These are phyloP conservation scores for Orychophragmus violaceus DNA, from an alignment of 345 rosid genomes.

Conservation along the genomic window DNA sequence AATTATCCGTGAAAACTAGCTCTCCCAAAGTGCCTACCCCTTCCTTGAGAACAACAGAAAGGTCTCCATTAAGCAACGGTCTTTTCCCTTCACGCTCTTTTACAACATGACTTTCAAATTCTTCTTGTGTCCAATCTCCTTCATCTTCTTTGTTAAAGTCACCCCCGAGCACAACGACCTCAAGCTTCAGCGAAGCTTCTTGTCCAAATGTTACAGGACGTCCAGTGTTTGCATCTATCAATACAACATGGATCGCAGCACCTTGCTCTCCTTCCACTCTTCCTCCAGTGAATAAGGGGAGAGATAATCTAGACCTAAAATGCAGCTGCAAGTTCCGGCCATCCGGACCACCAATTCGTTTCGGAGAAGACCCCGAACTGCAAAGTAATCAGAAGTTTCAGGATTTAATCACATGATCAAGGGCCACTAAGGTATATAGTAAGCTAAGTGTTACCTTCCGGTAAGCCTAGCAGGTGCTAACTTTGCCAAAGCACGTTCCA, in stretches of 20 bases:
- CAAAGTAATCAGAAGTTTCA: background rate
- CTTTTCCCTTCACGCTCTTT: slow-evolving; percentile 94
- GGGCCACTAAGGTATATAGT: background rate
- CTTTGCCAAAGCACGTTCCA: slow-evolving; percentile 92
- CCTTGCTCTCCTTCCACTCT: slow-evolving; percentile 99
- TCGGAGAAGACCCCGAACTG: slow-evolving; percentile 55
- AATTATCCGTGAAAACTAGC: slow-evolving; percentile 76
- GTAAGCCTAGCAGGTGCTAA: slow-evolving; percentile 60
- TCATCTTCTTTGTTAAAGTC: slow-evolving; percentile 83
- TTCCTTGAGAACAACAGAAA: slow-evolving; percentile 76
- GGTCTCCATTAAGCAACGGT: slow-evolving; percentile 71
- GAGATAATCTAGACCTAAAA: slow-evolving; percentile 75
- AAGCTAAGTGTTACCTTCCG: slow-evolving; percentile 37
- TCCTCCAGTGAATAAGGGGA: slow-evolving; percentile 92
- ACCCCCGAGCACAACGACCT: slow-evolving; percentile 89
- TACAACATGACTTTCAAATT: slow-evolving; percentile 81
- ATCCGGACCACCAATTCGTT: slow-evolving; percentile 69
- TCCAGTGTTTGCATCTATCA: slow-evolving; percentile 56
- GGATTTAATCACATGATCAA: background rate
- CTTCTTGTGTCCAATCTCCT: slow-evolving; percentile 79
- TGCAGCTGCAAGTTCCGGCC: slow-evolving; percentile 62
- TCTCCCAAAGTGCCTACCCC: slow-evolving; percentile 91
- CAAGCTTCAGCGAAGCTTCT: slow-evolving; percentile 64
- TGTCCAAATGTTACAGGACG: slow-evolving; percentile 64
- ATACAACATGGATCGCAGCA: slow-evolving; percentile 69